Conservation (phyloP, 306 rosid genomes). For the Vachellia collinsii region DNA sequence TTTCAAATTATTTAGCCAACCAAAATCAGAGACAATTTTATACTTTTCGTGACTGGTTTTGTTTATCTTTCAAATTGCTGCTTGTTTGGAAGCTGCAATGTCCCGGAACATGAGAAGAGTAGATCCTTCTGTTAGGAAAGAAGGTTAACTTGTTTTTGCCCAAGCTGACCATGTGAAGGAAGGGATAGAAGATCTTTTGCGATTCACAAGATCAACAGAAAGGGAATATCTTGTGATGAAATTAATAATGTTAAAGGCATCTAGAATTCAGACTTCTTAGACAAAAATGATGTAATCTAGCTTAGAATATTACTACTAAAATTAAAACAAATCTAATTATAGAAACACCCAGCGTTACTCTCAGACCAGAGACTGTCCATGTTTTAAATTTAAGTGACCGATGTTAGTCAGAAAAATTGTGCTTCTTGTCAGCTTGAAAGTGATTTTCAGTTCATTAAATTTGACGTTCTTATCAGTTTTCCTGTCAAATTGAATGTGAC, state of each 20-base stretch:
- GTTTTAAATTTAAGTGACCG: not conserved
- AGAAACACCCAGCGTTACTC: not conserved
- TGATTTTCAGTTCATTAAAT: not conserved
- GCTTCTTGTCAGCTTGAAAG: not conserved
- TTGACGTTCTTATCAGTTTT: not conserved
- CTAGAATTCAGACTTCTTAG: not conserved
- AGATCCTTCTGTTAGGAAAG: not conserved
- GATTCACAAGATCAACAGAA: not conserved
- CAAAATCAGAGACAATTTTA: too few species aligned
- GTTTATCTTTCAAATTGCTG: not conserved
- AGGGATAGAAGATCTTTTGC: not conserved
- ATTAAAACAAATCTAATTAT: not conserved
- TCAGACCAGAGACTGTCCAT: not conserved
- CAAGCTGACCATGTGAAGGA: not conserved
- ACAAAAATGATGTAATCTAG: not conserved
- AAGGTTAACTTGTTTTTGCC: not conserved
- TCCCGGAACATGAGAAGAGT: not conserved
- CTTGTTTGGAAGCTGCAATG: not conserved
- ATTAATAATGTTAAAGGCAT: not conserved
- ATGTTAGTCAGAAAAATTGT: not conserved
- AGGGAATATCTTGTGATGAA: not conserved
- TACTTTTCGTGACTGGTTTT: too few species aligned
- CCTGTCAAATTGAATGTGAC: not conserved
- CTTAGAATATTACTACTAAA: too few species aligned
- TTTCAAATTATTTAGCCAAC: too few species aligned